A percentile compares a stretch with the other conserved stretches of the same genome.
Conservation (phyloP, 2,329 filamentous ascomycete genomes). For the Emergomyces africanus region DNA sequence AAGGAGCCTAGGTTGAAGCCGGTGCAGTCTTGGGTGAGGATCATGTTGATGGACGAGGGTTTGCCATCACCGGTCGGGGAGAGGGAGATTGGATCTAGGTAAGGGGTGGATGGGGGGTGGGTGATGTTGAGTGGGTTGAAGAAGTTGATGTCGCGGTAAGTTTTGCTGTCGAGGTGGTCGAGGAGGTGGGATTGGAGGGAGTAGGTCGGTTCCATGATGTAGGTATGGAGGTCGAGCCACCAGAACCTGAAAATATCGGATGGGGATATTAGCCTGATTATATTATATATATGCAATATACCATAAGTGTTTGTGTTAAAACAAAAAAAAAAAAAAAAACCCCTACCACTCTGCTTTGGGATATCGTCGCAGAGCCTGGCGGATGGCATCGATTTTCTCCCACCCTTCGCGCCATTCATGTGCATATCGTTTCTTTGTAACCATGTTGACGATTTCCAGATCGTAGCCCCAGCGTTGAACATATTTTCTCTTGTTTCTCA, state of each 20-base stretch:
- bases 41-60: slow-evolving; percentile 66
- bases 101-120: slow-evolving; percentile 62
- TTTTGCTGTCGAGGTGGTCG: slow-evolving; percentile 56
- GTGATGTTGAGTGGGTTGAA: slow-evolving; percentile 93
- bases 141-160: slow-evolving; percentile 90
- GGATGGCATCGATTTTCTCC: slow-evolving; percentile 95
- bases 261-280: not conserved
- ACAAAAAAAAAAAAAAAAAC: slow-evolving; percentile 22
- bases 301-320: no score
- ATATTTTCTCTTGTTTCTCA: slow-evolving; percentile 90
- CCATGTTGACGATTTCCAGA: slow-evolving; percentile 94
- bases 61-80: slow-evolving; percentile 68
- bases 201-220: slow-evolving; percentile 90
- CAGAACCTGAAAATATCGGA: slow-evolving; percentile 60
- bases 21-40: slow-evolving; percentile 84
- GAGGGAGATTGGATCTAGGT: slow-evolving; percentile 61
- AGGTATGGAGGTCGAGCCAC: slow-evolving; percentile 97
- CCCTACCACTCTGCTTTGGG: slow-evolving; percentile 93
- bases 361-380: slow-evolving; percentile 81
- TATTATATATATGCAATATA: no score
- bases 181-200: slow-evolving; percentile 88
- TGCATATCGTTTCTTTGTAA: slow-evolving; percentile 94
- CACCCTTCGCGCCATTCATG: slow-evolving; percentile 99
- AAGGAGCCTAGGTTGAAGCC: slow-evolving; percentile 97
- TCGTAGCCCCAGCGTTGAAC: slow-evolving; percentile 83